Evolutionary conservation across 2,329 filamentous ascomycete species (phyloP), one percentile per base, ranked within the genome.

Genomic region (Fusarium tanahbumbuense): DNA sequence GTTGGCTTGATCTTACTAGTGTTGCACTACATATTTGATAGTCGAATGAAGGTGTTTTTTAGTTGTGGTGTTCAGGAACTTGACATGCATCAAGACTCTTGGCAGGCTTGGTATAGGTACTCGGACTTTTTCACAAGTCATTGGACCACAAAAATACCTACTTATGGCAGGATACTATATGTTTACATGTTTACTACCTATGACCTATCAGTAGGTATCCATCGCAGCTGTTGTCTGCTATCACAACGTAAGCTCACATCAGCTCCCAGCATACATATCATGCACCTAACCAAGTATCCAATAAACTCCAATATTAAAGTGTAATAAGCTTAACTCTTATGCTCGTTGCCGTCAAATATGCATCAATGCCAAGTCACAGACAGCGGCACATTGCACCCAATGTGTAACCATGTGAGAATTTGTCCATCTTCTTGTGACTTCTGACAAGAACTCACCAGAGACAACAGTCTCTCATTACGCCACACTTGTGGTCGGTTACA

Each of bases 321-420:
- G 27, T 18, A 63, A 42, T 56, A 62, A 63, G 60, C 60, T 56
- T 63, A 63, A 63, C 47, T 45, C 16, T 52, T 34, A 30, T 52
- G 49, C 32, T 52, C 23, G 32, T 52, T 52, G n/a, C 13, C 13
- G 20, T 40, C 8, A 12, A 63, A 37, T 47, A 41, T 8, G 11
- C 4, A 27, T n/a, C 18, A 27, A 25, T 15, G 37, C 37, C 55
- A 52, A 40, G 13, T 27, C 37, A 10, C 48, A 47, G 58, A 10
- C 48, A 47, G 58, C 47, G 47, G 46, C 46, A 20, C 40, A 30
- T 22, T 6, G n/a, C 23, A 8, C 45, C 53, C 20, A 34, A 32
- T 25, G 54, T 63, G 58, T 61, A 34, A 53, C 40, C 32, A 32
- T 28, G 60, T 55, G 47, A 23, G 57, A 62, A 54, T 63, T 23